A percentile compares a stretch with the other conserved stretches of the same genome.
phyloP scores from a whole-genome alignment of 257 asterid species.

The Solanum neorickii region DNA sequence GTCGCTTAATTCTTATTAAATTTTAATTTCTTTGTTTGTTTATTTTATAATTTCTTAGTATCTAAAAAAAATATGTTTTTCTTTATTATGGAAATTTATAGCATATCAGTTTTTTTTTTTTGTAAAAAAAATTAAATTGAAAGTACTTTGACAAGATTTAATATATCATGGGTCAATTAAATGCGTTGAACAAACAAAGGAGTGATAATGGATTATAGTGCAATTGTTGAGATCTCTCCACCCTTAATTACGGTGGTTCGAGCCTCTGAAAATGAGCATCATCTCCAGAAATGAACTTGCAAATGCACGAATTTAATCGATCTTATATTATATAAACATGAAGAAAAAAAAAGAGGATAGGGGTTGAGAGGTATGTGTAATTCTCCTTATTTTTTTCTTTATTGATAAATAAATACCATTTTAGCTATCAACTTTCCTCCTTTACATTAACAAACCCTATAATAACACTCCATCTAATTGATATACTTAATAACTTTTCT shows the following conservation, averaged over 20 bases:
- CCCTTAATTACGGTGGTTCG: not conserved
- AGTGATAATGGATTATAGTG: not conserved
- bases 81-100: too few relatives aligned
- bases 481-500: not conserved
- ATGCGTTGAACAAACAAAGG: too few relatives aligned
- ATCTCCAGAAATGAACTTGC: fast-evolving
- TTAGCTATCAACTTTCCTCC: not conserved
- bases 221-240: not conserved
- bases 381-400: not conserved
- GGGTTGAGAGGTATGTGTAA: not conserved
- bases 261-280: not conserved
- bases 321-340: too few relatives aligned
- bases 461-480: not conserved
- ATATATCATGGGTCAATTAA: too few relatives aligned
- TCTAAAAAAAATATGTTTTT: too few relatives aligned
- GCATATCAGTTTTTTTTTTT: too few relatives aligned
- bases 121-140: too few relatives aligned
- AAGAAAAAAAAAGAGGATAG: not conserved
- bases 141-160: too few relatives aligned
- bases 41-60: too few relatives aligned
- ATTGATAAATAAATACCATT: not conserved
- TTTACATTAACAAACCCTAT: not conserved
- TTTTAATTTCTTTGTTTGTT: too few relatives aligned
- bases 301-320: too few relatives aligned
- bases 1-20: too few relatives aligned